Percentiles rank a stretch among this genome's conserved stretches.
Conservation (phyloP, 192 early-diverging fungal genomes). For the Mortierella alpina region DNA sequence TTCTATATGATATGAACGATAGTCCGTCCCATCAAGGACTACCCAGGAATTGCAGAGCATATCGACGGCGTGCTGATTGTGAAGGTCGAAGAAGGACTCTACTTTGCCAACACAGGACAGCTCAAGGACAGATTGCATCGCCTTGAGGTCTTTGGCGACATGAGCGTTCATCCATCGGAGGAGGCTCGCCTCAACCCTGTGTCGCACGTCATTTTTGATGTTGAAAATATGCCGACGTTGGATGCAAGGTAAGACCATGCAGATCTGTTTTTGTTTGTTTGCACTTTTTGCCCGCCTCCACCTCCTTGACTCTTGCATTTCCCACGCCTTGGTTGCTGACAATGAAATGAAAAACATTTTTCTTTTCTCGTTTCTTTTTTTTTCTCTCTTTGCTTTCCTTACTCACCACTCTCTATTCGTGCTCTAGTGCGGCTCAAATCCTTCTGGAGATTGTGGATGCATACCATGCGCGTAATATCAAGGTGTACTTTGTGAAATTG, state of each 20-base stretch:
- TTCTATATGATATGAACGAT: constrained; percentile 64
- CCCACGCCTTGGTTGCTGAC: neutral
- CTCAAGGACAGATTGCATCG: constrained; percentile 94
- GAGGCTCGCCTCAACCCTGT: constrained; percentile 82
- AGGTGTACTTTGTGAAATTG: constrained; percentile 94
- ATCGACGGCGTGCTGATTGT: constrained; percentile 90
- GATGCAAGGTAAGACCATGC: constrained; percentile 84
- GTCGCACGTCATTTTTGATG: constrained; percentile 89
- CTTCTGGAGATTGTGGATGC: constrained; percentile 90
- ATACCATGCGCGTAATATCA: constrained; percentile 82
- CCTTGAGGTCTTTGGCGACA: constrained; percentile 93
- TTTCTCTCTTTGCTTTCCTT: neutral
- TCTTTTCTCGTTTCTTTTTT: neutral
- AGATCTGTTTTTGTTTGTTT: constrained; percentile 1
- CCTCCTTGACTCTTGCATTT: neutral
- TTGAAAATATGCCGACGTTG: constrained; percentile 86
- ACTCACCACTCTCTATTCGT: neutral
- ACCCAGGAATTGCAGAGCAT: constrained; percentile 72
- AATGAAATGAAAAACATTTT: neutral
- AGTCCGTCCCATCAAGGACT: constrained; percentile 77
- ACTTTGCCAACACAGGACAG: constrained; percentile 98
- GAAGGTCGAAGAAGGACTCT: constrained; percentile 92
- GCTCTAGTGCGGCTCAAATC: constrained; percentile 68
- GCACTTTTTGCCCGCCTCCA: no score
- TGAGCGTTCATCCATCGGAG: constrained; percentile 95